Percentiles rank a stretch among this genome's conserved stretches.
Evolutionary conservation across 2,329 filamentous ascomycete species (phyloP).

Genomic region (Hypoxylon rubiginosum): DNA sequence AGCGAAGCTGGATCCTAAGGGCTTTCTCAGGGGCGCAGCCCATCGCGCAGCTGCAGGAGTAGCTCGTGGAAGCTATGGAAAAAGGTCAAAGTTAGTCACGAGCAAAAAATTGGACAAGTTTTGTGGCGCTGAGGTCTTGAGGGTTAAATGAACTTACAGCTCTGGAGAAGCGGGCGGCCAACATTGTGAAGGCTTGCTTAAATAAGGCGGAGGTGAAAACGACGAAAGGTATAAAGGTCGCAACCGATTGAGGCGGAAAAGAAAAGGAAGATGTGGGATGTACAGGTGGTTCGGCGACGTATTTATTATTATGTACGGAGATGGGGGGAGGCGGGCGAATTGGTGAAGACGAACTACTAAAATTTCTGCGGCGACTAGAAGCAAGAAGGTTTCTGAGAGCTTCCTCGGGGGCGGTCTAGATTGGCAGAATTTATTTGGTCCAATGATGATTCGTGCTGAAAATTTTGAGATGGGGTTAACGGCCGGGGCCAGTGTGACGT

Average conservation of each 20-base stretch:
- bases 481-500: conserved; percentile 39
- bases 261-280: conserved; percentile 50
- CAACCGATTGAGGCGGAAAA: conserved; percentile 48
- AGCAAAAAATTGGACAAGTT: conserved; percentile 37
- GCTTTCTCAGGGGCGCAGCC: conserved; percentile 75
- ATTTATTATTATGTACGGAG: conserved; percentile 45
- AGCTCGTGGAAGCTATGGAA: conserved; percentile 80
- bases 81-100: conserved; percentile 31
- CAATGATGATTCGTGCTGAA: conserved; percentile 33
- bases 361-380: conserved; percentile 48
- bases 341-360: conserved; percentile 40
- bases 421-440: conserved; percentile 41
- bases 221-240: conserved; percentile 10
- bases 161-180: conserved; percentile 79
- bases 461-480: conserved; percentile 28
- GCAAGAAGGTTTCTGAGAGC: conserved; percentile 49
- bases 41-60: conserved; percentile 76
- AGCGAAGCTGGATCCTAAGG: conserved; percentile 79
- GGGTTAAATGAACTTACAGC: conserved; percentile 71
- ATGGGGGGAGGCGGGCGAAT: conserved; percentile 36
- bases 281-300: conserved; percentile 48
- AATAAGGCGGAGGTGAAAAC: conserved; percentile 46
- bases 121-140: conserved; percentile 10
- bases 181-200: conserved; percentile 70
- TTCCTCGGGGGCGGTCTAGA: conserved; percentile 47